These are phyloP conservation scores for Hericium rajendrae DNA, from an alignment of 768 basidiomycete genomes.

Conservation along the genomic window DNA sequence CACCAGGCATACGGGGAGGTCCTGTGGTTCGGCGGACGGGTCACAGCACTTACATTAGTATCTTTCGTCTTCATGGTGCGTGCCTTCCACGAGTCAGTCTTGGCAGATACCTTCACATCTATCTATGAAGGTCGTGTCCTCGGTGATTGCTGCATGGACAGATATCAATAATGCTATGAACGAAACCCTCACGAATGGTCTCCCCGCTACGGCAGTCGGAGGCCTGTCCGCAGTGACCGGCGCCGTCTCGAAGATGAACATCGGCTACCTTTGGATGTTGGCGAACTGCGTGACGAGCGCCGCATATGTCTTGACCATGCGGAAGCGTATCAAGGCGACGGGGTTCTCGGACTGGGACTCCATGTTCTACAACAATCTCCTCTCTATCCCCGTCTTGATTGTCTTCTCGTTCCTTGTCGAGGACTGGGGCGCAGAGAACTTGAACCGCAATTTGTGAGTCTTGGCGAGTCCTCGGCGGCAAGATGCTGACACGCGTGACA, in stretches of 20 bases:
- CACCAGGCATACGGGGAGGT: slow-evolving; percentile 92
- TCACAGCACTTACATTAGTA: slow-evolving; percentile 79
- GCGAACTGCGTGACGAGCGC: slow-evolving; percentile 86
- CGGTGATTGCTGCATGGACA: slow-evolving; percentile 92
- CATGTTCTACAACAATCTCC: slow-evolving; percentile 97
- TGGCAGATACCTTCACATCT: not conserved
- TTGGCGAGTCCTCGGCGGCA: not conserved
- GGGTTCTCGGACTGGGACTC: slow-evolving; percentile 98
- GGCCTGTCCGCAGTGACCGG: slow-evolving; percentile 30
- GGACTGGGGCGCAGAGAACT: slow-evolving; percentile 77
- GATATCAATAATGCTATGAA: slow-evolving; percentile 36
- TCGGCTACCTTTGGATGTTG: slow-evolving; percentile 96
- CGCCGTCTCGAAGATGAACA: slow-evolving; percentile 47
- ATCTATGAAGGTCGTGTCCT: slow-evolving; percentile 67
- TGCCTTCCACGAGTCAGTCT: not conserved
- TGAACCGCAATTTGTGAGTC: slow-evolving; percentile 80
- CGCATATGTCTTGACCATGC: slow-evolving; percentile 89
- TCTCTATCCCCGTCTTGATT: slow-evolving; percentile 86
- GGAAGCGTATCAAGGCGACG: slow-evolving; percentile 90
- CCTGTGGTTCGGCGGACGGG: slow-evolving; percentile 87
- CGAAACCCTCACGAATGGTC: slow-evolving; percentile 18
- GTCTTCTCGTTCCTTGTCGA: slow-evolving; percentile 78
- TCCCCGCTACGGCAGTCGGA: slow-evolving; percentile 8
- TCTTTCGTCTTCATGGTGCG: slow-evolving; percentile 89
- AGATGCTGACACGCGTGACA: slow-evolving; percentile 21